phyloP scores from a whole-genome alignment of 768 basidiomycete genomes.

The Multifurca ochricompacta region DNA sequence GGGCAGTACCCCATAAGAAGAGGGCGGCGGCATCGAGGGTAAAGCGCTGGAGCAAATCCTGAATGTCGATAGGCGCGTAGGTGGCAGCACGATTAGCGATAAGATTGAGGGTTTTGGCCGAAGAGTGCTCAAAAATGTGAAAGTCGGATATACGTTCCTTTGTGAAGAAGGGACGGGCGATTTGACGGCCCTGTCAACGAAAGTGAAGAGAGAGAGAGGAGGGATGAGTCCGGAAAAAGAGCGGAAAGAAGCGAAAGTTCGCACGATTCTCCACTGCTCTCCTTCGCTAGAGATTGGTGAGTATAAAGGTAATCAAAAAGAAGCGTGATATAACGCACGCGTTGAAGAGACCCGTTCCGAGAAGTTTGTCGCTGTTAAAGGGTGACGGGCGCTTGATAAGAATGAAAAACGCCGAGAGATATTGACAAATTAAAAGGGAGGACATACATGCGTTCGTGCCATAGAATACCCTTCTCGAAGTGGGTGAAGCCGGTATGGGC shows the following conservation, averaged over 20 bases:
- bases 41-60: constrained; percentile 41
- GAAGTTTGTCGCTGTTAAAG: constrained; percentile 24
- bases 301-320: constrained; percentile 15
- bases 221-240: neutral
- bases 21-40: constrained; percentile 48
- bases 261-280: constrained; percentile 17
- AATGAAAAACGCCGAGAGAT: neutral
- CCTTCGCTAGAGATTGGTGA: constrained; percentile 11
- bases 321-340: constrained; percentile 33
- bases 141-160: constrained; percentile 31
- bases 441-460: constrained; percentile 21
- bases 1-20: constrained; percentile 41
- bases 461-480: constrained; percentile 19
- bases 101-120: constrained; percentile 23
- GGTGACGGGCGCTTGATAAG: neutral
- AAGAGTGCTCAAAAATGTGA: constrained; percentile 29
- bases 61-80: constrained; percentile 3
- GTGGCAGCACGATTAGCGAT: constrained; percentile 4
- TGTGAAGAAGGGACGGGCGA: constrained; percentile 33
- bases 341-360: constrained; percentile 52
- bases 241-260: constrained; percentile 4
- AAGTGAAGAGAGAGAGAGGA: constrained; percentile 23
- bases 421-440: neutral
- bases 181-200: constrained; percentile 27
- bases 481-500: constrained; percentile 18